phyloP scores from a whole-genome alignment of 306 rosid species.

The Trifolium dubium region DNA sequence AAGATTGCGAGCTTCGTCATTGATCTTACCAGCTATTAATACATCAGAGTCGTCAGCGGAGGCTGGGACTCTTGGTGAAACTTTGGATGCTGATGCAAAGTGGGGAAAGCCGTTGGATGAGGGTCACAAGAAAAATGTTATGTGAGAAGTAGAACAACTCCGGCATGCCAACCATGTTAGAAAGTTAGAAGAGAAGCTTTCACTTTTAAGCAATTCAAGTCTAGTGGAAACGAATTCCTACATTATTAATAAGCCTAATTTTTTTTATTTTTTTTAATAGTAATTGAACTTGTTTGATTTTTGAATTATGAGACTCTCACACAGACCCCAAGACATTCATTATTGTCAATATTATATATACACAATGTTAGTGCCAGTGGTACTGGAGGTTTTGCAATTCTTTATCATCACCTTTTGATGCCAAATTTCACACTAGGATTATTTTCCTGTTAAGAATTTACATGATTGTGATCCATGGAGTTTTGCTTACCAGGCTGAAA shows the following conservation, averaged over 20 bases:
- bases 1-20: constrained; percentile 81
- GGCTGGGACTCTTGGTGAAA: constrained; percentile 92
- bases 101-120: constrained; percentile 84
- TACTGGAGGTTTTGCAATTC: neutral
- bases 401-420: constrained; percentile 5
- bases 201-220: constrained; percentile 64
- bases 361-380: too few relatives aligned
- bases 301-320: neutral
- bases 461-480: constrained; percentile 36
- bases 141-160: constrained; percentile 64
- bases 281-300: neutral
- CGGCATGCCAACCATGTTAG: constrained; percentile 68
- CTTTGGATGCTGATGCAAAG: constrained; percentile 87
- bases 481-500: constrained; percentile 68
- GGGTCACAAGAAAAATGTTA: constrained; percentile 62
- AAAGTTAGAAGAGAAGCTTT: constrained; percentile 78
- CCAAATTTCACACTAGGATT: constrained; percentile 9
- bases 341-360: too few relatives aligned
- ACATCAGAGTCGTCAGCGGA: constrained; percentile 56
- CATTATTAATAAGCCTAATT: constrained; percentile 9
- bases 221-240: constrained; percentile 10
- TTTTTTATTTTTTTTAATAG: constrained; percentile 28
- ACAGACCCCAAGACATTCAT: neutral
- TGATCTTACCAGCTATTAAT: constrained; percentile 54
- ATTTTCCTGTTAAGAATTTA: constrained; percentile 27